Evolutionary conservation across 352 stramenopile species (phyloP), one percentile per base, ranked within the genome.

Genomic region (Globisporangium cystogenes): DNA sequence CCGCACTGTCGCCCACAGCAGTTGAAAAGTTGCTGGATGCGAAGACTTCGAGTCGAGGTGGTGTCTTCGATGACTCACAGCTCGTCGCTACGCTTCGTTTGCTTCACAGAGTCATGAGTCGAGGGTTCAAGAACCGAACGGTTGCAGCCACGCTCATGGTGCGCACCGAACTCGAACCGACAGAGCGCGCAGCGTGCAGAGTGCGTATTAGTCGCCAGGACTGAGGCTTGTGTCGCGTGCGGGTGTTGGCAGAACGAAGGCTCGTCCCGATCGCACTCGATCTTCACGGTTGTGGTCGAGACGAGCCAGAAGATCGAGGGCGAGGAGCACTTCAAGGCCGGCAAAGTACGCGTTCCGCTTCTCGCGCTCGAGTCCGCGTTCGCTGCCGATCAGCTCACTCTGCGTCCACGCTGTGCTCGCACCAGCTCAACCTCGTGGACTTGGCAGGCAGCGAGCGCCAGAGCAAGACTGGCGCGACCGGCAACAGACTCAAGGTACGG

Each of bases 241-340:
- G n/a, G n/a, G n/a, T 16, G 41, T 18, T 27, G 43, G 15, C 29
- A 54, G 16, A 93, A 93, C 51, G 78, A 90, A 76, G 74, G 76
- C 4, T 92, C 80, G 11, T 91, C 80, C 0, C 76, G 82, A 18
- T 93, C 82, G 18, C 84, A 95, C 60, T 92, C 80, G 14, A 95
- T 95, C 33, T 95, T 95, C 60, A 90, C 82, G 15, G 71, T 95
- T 7, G 75, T 90, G 2, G 76, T 95, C 6, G 80, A 95, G 60
- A 85, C 78, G 15, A 88, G 74, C 36, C 74, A 93, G 59, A 93
- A 89, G 46, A 70, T 90, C 24, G 76, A 66, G 12, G 76, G 68
- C 3, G 57, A 90, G 46, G 78, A 95, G 16, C 76, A 83, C 31
- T 90, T 95, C 46, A 85, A 87, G 48, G 82, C 80, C n/a, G 84